These are phyloP conservation scores for Sporothrix brasiliensis DNA, from an alignment of 2,329 filamentous ascomycete species.

Conservation along the genomic window DNA sequence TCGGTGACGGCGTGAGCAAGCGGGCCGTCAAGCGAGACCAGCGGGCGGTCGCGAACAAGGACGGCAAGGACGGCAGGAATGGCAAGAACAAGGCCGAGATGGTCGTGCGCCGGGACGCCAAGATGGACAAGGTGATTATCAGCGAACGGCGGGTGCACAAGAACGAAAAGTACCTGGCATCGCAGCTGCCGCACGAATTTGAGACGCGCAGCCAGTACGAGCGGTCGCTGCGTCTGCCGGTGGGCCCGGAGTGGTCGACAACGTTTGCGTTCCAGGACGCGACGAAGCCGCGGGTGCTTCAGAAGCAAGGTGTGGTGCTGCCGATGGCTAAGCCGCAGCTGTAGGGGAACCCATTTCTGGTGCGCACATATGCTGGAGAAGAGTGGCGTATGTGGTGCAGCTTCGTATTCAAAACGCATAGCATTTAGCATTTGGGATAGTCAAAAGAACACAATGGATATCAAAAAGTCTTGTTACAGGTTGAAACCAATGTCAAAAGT, in stretches of 20 bases:
- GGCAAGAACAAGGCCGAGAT: constrained; percentile 61
- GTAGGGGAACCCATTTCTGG: constrained; percentile 5
- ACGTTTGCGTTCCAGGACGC: constrained; percentile 89
- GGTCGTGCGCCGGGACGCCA: constrained; percentile 77
- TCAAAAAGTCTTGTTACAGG: constrained; percentile 19
- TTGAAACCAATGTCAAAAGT: neutral
- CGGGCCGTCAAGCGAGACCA: constrained; percentile 65
- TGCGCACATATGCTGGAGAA: neutral
- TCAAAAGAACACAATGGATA: constrained; percentile 23
- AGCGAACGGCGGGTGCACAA: constrained; percentile 90
- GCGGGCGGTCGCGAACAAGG: neutral
- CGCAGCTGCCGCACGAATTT: constrained; percentile 83
- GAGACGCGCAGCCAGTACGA: constrained; percentile 90
- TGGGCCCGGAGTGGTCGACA: constrained; percentile 95
- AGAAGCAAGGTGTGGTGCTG: constrained; percentile 88
- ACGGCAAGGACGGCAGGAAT: constrained; percentile 54
- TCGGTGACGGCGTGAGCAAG: constrained; percentile 77
- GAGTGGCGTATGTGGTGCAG: no score
- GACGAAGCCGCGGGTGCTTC: constrained; percentile 84
- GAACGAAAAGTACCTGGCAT: constrained; percentile 86
- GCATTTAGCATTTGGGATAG: constrained; percentile 20
- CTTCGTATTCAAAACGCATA: constrained; percentile 24
- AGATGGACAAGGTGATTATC: constrained; percentile 82
- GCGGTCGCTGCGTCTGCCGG: constrained; percentile 77
- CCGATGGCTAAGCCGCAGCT: constrained; percentile 77